A percentile compares a stretch with the other conserved stretches of the same genome.
Conservation (phyloP, 139 green algal species). For the Pleodorina starrii region DNA sequence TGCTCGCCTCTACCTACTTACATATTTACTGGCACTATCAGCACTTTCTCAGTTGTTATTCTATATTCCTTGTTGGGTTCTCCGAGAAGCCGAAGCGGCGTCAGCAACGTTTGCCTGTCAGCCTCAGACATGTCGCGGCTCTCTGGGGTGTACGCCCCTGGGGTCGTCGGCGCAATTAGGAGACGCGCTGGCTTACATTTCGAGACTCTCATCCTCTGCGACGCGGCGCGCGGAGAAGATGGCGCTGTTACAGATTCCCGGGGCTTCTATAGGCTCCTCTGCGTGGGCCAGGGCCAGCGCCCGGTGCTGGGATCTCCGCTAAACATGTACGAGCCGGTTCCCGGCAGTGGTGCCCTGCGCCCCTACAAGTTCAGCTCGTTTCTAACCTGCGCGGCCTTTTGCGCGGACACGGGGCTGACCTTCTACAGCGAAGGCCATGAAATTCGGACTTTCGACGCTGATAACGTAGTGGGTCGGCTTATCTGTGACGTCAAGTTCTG, state of each 20-base stretch:
- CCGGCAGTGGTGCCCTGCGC: neutral
- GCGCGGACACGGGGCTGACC: neutral
- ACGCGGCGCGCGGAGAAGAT: neutral
- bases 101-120: no score
- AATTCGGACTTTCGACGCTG: neutral
- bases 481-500: neutral
- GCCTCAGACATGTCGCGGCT: no score
- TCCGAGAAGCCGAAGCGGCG: no score
- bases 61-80: no score
- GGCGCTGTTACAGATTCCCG: neutral
- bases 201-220: slow-evolving; percentile 2
- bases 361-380: neutral
- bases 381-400: neutral
- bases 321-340: neutral
- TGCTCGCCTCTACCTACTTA: no score
- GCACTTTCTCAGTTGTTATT: no score
- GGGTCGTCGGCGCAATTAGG: neutral
- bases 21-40: no score
- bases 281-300: neutral
- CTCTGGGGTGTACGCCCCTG: no score
- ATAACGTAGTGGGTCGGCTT: slow-evolving; percentile 1
- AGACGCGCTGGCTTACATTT: neutral
- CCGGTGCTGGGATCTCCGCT: neutral
- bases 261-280: neutral
- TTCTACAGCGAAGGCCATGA: slow-evolving; percentile 1